Base-by-base conservation (phyloP, 441 rosid species). In the Brassica hybrid region DNA sequence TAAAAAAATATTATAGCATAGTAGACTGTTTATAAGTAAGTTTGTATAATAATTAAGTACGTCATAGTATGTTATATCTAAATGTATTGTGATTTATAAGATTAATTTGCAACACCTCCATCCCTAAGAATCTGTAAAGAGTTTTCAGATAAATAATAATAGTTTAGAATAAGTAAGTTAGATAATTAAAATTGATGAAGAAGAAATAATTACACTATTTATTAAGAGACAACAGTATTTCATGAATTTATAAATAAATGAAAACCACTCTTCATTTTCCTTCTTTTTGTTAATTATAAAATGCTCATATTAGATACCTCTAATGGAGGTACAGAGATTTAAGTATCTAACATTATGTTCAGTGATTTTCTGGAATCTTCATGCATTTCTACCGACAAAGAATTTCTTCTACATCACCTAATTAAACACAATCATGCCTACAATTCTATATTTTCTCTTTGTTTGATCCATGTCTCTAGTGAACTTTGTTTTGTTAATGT, bases 401-500 rank as follows among this genome's bases (percentile, higher is more conserved):
- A 66, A 23, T 36, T 23, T 67, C 7, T 3, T 72, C 50, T 50
- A 61, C 14, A 72, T 19, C 52, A 67, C 74, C 65, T 67, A 64
- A 36, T 45, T 66, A 54, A 73, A 63, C 54, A 0, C 82, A 63
- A 73, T n/a, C 61, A 62, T 67, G 59, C 58, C 58, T 72, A 34
- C 68, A 66, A 1, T 14, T 25, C 16, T 19, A 30, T 73, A 25
- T 60, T 67, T 19, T 68, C 9, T 65, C 30, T 58, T 68, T 57
- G 16, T 65, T 69, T 69, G 34, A 63, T 74, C 71, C 75, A 74
- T 70, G 58, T 58, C 66, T 65, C 64, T 50, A 30, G 57, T 69
- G 73, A 74, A 57, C 52, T 69, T 70, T 69, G 23, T 74, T 58
- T 74, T 69, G 57, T 30, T 74, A 69, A 79, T 69, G 63, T 69